phyloP scores from a whole-genome alignment of 768 basidiomycete species.

The Tubosaeta sp. region DNA sequence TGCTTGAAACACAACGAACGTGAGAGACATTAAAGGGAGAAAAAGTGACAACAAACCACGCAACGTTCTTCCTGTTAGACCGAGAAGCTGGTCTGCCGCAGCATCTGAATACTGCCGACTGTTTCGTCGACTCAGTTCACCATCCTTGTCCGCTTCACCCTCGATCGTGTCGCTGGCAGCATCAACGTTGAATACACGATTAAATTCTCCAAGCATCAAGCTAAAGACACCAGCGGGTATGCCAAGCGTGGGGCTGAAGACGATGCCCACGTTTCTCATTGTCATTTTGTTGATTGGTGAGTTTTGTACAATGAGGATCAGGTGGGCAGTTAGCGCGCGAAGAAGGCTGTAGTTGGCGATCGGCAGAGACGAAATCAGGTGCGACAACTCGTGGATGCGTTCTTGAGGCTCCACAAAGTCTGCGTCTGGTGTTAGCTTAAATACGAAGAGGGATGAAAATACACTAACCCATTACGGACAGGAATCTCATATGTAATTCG shows the following conservation, averaged over 20 bases:
- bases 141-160: constrained; percentile 26
- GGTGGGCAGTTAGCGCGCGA: constrained; percentile 89
- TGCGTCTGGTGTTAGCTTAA: constrained; percentile 31
- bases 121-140: constrained; percentile 61
- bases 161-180: constrained; percentile 24
- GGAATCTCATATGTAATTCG: constrained; percentile 86
- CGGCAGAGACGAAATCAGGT: constrained; percentile 83
- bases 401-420: constrained; percentile 89
- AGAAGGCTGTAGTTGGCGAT: constrained; percentile 91
- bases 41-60: constrained; percentile 44
- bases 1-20: constrained; percentile 22
- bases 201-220: constrained; percentile 90
- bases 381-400: constrained; percentile 80
- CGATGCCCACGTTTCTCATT: constrained; percentile 97
- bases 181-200: constrained; percentile 86
- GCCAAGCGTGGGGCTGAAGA: constrained; percentile 95
- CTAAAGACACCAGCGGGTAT: constrained; percentile 98
- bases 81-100: constrained; percentile 79
- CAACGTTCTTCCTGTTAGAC: constrained; percentile 66
- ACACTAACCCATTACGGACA: constrained; percentile 83
- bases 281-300: constrained; percentile 94
- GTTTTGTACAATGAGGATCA: constrained; percentile 93
- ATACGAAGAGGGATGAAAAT: constrained; percentile 12
- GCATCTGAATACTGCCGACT: constrained; percentile 80
- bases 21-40: constrained; percentile 1